Percentiles rank a stretch among this genome's conserved stretches.
Conservation (phyloP, 768 basidiomycete species). For the Lactarius tabidus region DNA sequence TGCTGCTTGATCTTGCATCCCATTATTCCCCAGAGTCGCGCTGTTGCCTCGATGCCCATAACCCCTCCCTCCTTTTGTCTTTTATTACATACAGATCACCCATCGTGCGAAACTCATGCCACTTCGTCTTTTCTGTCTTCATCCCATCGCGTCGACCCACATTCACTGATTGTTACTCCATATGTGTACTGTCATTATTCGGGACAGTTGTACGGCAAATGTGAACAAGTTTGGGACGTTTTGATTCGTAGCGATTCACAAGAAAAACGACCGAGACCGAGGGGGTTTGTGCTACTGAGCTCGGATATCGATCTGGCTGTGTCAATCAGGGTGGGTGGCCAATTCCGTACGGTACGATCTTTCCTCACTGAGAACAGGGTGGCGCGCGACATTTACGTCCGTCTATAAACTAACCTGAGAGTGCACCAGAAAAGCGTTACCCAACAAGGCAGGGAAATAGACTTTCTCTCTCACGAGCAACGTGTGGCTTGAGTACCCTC, state of each 20-base stretch:
- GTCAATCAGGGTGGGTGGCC: background rate
- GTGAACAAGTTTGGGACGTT: conserved; percentile 10
- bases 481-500: background rate
- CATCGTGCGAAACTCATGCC: conserved; percentile 18
- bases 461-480: background rate
- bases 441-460: background rate
- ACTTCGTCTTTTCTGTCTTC: conserved; percentile 11
- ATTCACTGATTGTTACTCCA: conserved; percentile 23
- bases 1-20: conserved; percentile 5
- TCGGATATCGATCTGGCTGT: background rate
- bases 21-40: conserved; percentile 2
- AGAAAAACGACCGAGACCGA: too few relatives aligned
- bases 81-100: conserved; percentile 7
- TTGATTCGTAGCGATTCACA: background rate
- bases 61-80: conserved; percentile 5
- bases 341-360: background rate
- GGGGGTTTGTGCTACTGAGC: background rate
- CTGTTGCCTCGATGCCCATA: conserved; percentile 3
- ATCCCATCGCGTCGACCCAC: conserved; percentile 1
- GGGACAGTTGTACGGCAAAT: conserved; percentile 22
- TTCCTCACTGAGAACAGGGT: background rate
- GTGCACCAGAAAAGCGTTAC: background rate
- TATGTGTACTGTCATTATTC: conserved; percentile 29
- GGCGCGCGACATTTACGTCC: background rate
- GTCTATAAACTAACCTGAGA: background rate